A percentile compares a stretch with the other conserved stretches of the same genome.
Evolutionary conservation across 2,329 filamentous ascomycete genomes (phyloP).

Genomic region (Hymenoscyphus repandus): DNA sequence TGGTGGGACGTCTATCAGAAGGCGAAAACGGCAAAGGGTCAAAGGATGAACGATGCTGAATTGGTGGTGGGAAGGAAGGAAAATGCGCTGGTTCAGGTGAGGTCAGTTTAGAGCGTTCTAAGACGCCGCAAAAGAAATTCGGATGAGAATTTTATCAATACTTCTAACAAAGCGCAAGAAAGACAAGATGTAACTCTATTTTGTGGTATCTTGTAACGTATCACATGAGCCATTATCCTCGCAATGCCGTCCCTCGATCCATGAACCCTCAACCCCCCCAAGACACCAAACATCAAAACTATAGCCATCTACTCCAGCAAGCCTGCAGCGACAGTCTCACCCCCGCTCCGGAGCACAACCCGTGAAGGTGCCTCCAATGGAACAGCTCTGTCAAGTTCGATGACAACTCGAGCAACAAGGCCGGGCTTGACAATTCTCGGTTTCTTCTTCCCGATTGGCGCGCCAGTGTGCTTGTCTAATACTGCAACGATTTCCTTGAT

Average conservation of each 20-base stretch:
- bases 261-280: not conserved
- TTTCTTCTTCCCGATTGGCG: constrained; percentile 68
- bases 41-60: not conserved
- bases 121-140: too few species aligned
- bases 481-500: constrained; percentile 67
- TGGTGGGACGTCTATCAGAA: not conserved
- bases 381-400: constrained; percentile 68
- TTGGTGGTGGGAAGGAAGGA: not conserved
- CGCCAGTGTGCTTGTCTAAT: constrained; percentile 73
- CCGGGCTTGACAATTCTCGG: constrained; percentile 79
- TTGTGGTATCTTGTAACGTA: too few species aligned
- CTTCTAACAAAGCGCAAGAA: too few species aligned
- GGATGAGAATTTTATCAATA: too few species aligned
- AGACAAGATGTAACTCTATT: too few species aligned
- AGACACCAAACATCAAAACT: not conserved
- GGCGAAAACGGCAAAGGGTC: not conserved
- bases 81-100: not conserved
- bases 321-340: constrained; percentile 83
- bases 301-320: constrained; percentile 56
- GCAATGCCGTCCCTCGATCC: not conserved
- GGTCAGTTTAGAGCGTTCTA: not conserved
- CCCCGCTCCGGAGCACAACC: constrained; percentile 74
- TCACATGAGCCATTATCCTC: not conserved
- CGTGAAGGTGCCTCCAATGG: constrained; percentile 76
- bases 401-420: constrained; percentile 67